Evolutionary conservation across 768 basidiomycete species (phyloP).

Genomic region (Tephrocybe sp.): DNA sequence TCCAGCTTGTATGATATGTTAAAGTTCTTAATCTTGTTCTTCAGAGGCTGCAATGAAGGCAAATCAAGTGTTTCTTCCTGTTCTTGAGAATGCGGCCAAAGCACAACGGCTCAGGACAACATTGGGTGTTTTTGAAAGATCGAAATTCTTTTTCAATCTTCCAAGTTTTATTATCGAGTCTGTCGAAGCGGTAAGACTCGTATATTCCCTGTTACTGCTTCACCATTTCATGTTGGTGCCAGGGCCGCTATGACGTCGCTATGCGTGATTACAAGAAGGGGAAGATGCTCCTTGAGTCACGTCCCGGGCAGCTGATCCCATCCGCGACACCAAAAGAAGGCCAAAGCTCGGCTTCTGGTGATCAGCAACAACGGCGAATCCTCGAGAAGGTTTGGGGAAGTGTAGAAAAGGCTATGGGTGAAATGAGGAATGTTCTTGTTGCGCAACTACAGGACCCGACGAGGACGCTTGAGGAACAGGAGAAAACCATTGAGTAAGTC

Average conservation of each 20-base stretch:
- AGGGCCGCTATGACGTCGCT: conserved; percentile 94
- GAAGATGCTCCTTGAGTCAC: conserved; percentile 83
- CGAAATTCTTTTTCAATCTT: conserved; percentile 99
- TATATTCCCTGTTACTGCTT: background rate
- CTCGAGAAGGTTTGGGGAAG: conserved; percentile 95
- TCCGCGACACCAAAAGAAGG: conserved; percentile 63
- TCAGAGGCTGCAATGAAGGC: conserved; percentile 90
- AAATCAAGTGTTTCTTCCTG: conserved; percentile 93
- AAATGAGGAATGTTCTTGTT: conserved; percentile 80
- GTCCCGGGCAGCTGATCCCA: conserved; percentile 84
- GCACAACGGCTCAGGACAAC: conserved; percentile 92
- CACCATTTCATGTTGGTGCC: conserved; percentile 1
- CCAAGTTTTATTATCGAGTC: conserved; percentile 87
- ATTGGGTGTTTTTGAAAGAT: conserved; percentile 92
- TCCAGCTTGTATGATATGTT: conserved; percentile 2
- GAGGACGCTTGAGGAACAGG: conserved; percentile 88
- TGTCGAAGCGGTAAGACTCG: conserved; percentile 76
- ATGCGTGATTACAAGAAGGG: conserved; percentile 98
- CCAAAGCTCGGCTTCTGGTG: conserved; percentile 43
- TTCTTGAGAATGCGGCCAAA: conserved; percentile 93
- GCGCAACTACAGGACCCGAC: conserved; percentile 79
- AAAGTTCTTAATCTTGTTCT: background rate
- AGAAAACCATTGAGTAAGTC: conserved; percentile 92
- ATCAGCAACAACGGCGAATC: conserved; percentile 87
- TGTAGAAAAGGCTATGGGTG: conserved; percentile 92